Percentiles rank a stretch among this genome's conserved stretches.
Conservation (phyloP, 495 filamentous ascomycete genomes). For the Acidomyces sp. region DNA sequence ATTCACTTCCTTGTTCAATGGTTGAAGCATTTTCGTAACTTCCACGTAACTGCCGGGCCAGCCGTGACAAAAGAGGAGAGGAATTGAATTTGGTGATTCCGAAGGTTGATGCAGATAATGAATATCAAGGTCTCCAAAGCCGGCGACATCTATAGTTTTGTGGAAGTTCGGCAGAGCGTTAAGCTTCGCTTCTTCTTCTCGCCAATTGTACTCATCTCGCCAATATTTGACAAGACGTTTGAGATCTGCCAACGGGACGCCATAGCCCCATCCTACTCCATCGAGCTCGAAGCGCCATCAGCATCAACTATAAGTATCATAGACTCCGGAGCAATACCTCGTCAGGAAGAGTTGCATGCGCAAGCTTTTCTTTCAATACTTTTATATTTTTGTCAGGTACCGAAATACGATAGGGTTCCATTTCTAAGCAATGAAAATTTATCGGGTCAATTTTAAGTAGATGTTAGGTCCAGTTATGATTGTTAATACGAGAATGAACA, state of each 20-base stretch:
- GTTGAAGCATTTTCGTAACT: conserved; percentile 47
- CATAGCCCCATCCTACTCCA: conserved; percentile 30
- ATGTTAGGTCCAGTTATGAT: no score
- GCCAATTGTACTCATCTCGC: conserved; percentile 33
- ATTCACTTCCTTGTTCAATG: conserved; percentile 33
- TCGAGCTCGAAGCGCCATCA: conserved; percentile 30
- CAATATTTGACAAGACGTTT: conserved; percentile 39
- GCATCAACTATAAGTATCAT: background rate
- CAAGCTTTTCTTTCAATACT: conserved; percentile 30
- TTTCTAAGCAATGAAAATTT: no score
- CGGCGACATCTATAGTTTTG: conserved; percentile 22
- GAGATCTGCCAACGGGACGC: conserved; percentile 39
- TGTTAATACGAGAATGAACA: no score
- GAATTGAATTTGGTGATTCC: conserved; percentile 21
- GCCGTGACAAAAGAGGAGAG: conserved; percentile 27
- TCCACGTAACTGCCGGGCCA: conserved; percentile 56
- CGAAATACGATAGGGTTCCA: conserved; percentile 26
- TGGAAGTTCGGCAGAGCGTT: conserved; percentile 30
- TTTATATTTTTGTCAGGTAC: conserved; percentile 30
- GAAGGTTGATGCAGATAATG: conserved; percentile 30
- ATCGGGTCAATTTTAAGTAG: no score
- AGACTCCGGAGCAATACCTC: conserved; percentile 12
- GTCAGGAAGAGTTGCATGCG: conserved; percentile 29
- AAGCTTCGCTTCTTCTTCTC: conserved; percentile 24
- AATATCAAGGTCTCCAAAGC: conserved; percentile 26